Conservation (phyloP, 2,329 filamentous ascomycete species). For the Alternaria burnsii region DNA sequence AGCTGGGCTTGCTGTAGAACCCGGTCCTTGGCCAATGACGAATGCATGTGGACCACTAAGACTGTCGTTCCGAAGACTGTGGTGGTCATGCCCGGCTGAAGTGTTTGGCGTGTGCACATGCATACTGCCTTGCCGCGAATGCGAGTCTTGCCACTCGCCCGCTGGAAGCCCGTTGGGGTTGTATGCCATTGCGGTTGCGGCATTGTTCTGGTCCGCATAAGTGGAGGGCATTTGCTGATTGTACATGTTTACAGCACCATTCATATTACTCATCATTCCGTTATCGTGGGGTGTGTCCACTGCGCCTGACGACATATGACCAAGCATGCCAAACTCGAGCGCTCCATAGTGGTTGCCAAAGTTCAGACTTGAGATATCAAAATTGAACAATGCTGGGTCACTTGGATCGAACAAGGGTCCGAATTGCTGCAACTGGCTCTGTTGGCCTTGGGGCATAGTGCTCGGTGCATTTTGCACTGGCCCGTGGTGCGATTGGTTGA, state of each 20-base stretch:
- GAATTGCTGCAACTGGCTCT: constrained; percentile 56
- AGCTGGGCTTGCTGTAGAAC: constrained; percentile 64
- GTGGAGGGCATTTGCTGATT: constrained; percentile 51
- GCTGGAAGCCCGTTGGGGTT: constrained; percentile 35
- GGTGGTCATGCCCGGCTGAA: constrained; percentile 48
- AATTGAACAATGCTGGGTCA: constrained; percentile 93
- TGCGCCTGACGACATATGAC: constrained; percentile 92
- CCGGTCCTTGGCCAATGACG: constrained; percentile 67
- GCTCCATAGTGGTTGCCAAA: constrained; percentile 97
- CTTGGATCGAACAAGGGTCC: constrained; percentile 83
- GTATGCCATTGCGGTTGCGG: constrained; percentile 44
- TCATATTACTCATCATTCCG: constrained; percentile 44
- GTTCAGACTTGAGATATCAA: constrained; percentile 91
- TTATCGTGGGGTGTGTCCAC: constrained; percentile 78
- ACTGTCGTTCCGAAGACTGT: constrained; percentile 43
- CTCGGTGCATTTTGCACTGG: constrained; percentile 59
- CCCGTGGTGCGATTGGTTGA: constrained; percentile 62
- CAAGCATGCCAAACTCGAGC: constrained; percentile 93
- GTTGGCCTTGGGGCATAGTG: constrained; percentile 50
- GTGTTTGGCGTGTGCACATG: constrained; percentile 56
- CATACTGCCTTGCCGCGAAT: constrained; percentile 54
- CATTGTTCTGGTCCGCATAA: constrained; percentile 34
- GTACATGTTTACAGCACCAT: constrained; percentile 47
- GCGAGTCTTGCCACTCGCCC: constrained; percentile 51
- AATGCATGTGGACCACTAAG: constrained; percentile 63